Evolutionary conservation across 805 yeast species (phyloP), one percentile per base, ranked within the genome.

Genomic region (Myxozyma monticola): DNA sequence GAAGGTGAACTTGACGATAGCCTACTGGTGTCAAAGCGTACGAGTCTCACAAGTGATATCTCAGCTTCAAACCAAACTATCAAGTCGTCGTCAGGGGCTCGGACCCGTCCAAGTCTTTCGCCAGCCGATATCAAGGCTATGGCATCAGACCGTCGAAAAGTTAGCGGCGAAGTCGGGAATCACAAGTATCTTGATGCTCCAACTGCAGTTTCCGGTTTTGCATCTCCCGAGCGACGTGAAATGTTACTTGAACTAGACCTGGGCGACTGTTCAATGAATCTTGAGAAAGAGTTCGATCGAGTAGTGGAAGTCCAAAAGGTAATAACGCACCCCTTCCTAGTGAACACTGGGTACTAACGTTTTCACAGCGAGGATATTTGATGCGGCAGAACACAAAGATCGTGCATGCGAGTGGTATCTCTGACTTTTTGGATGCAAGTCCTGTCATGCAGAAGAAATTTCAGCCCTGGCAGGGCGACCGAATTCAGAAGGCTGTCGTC

Each of bases 361-460:
- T 4, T n/a, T 25, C 9, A 3, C 38, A 55, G 59, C 46, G 56
- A 10, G 56, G 58, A 17, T 56, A 56, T 30, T 18, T 45, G 35
- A 42, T 56, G 49, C 28, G 58, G 15, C 51, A 56, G 31, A 56
- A 45, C 37, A 56, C 49, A 3, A 49, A 39, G n/a, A 37, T 55
- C 14, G 57, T 52, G 17, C 35, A 48, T 30, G 57, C 57, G 1
- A 33, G 41, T 20, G 51, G 58, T 4, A 47, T 54, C 10, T 34
- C 44, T 1, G 56, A 54, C 28, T 41, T 51, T 25, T 22, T 37
- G 3, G 48, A 49, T 40, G 41, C 22, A 7, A 25, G 14, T 9
- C 36, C 41, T 8, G 35, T 37, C 36, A n/a, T 34, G 14, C 41
- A 21, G 46, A 10, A 10, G 39, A 12, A 8, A 21, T 17, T 9